Evolutionary conservation across 2,329 filamentous ascomycete species (phyloP).

Genomic region (Trichophaea hybrida): DNA sequence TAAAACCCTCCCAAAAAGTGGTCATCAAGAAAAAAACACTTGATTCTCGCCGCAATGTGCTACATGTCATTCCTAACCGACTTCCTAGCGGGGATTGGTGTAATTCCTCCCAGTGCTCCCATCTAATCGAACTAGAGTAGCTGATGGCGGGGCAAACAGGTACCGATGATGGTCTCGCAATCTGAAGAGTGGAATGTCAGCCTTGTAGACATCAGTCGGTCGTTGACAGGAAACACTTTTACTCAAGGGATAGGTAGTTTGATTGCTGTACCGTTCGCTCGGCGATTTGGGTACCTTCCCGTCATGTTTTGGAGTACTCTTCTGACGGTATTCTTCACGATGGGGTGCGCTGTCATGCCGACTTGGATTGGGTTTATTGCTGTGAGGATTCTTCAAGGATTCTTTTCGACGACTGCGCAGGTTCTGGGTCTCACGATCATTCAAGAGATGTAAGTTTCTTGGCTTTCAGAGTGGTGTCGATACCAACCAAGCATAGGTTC

Average conservation of each 20-base stretch:
- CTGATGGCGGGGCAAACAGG: background rate
- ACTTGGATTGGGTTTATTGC: slow-evolving; percentile 19
- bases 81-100: slow-evolving; percentile 17
- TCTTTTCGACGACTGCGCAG: slow-evolving; percentile 17
- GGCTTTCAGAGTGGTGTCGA: background rate
- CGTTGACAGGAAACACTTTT: slow-evolving; percentile 15
- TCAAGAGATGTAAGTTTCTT: slow-evolving; percentile 17
- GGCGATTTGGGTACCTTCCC: slow-evolving; percentile 18
- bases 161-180: slow-evolving; percentile 18
- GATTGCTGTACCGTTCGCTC: slow-evolving; percentile 15
- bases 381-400: slow-evolving; percentile 15
- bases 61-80: slow-evolving; percentile 22
- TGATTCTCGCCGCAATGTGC: slow-evolving; percentile 13
- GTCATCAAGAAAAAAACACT: slow-evolving; percentile 16
- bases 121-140: background rate
- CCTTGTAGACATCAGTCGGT: slow-evolving; percentile 11
- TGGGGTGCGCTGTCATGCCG: slow-evolving; percentile 14
- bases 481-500: slow-evolving; percentile 4
- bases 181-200: slow-evolving; percentile 13
- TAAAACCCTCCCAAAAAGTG: slow-evolving; percentile 3
- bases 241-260: slow-evolving; percentile 20
- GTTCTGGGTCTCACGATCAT: slow-evolving; percentile 19
- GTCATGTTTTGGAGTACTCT: slow-evolving; percentile 22
- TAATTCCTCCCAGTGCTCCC: background rate
- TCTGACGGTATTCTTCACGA: slow-evolving; percentile 15